Percentiles rank a stretch among this genome's conserved stretches.
Evolutionary conservation across 2,329 filamentous ascomycete genomes (phyloP).

Genomic region (Penicillium digitatum): DNA sequence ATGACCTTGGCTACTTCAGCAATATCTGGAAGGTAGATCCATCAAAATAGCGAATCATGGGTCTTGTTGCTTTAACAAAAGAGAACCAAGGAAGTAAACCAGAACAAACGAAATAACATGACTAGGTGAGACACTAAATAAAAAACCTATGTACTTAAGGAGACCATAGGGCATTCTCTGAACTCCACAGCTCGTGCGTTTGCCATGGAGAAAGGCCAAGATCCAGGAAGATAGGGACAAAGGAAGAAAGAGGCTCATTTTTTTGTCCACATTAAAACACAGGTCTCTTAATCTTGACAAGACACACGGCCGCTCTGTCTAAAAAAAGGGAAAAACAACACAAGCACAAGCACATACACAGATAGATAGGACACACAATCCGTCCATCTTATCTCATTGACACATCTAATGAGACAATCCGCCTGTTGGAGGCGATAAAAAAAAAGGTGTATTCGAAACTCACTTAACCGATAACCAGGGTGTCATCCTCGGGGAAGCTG

Average conservation of each 20-base stretch:
- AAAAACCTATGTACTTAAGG: conserved; percentile 28
- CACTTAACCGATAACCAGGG: conserved; percentile 85
- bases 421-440: conserved; percentile 4
- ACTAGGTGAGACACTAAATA: conserved; percentile 29
- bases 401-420: conserved; percentile 17
- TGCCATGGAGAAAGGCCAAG: conserved; percentile 9
- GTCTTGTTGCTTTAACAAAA: neutral
- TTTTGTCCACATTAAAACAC: conserved; percentile 41
- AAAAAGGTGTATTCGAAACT: conserved; percentile 11
- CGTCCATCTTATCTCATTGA: conserved; percentile 14
- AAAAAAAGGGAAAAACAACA: conserved; percentile 23
- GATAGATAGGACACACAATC: conserved; percentile 20
- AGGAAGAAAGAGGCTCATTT: conserved; percentile 31
- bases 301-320: conserved; percentile 34
- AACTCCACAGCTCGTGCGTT: conserved; percentile 8
- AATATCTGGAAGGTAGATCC: neutral
- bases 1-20: neutral
- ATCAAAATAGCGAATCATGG: neutral
- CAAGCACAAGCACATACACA: conserved; percentile 25
- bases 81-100: neutral
- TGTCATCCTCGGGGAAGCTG: conserved; percentile 86
- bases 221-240: conserved; percentile 21
- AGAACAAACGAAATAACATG: conserved; percentile 30
- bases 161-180: conserved; percentile 14
- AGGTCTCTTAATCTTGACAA: conserved; percentile 38